Evolutionary conservation across 2,329 filamentous ascomycete species (phyloP).

Genomic region (Aureobasidium sp.): DNA sequence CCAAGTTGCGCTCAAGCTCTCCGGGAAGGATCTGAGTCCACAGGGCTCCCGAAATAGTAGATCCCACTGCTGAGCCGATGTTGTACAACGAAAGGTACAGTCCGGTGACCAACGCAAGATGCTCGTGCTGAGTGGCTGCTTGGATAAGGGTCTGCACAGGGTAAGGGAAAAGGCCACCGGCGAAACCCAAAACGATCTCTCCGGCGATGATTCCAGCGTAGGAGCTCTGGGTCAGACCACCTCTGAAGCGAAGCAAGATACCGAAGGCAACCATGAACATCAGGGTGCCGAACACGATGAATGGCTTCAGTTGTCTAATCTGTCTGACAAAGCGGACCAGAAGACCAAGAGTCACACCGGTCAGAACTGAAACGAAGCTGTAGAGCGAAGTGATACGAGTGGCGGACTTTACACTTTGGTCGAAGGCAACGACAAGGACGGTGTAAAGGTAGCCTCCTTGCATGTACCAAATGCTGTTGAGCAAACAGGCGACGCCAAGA

Average conservation of each 20-base stretch:
- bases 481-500: slow-evolving; percentile 47
- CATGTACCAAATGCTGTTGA: slow-evolving; percentile 55
- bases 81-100: slow-evolving; percentile 52
- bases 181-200: slow-evolving; percentile 29
- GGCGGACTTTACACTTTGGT: slow-evolving; percentile 47
- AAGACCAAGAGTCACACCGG: slow-evolving; percentile 41
- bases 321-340: slow-evolving; percentile 16
- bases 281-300: slow-evolving; percentile 24
- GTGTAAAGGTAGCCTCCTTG: slow-evolving; percentile 58
- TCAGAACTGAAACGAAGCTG: slow-evolving; percentile 48
- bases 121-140: slow-evolving; percentile 33
- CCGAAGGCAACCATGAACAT: slow-evolving; percentile 23
- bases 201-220: slow-evolving; percentile 39
- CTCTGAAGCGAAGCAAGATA: slow-evolving; percentile 29
- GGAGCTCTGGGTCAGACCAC: slow-evolving; percentile 22
- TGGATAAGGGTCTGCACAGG: slow-evolving; percentile 28
- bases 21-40: slow-evolving; percentile 51
- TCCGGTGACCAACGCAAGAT: slow-evolving; percentile 54
- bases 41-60: slow-evolving; percentile 52
- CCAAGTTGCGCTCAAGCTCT: slow-evolving; percentile 32
- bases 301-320: slow-evolving; percentile 22
- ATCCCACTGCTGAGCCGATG: too few species aligned
- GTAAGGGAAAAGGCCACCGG: slow-evolving; percentile 22
- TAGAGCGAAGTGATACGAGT: slow-evolving; percentile 54
- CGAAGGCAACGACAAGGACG: slow-evolving; percentile 53